Conservation (phyloP, 2,329 filamentous ascomycete genomes). For the Trichoderma sp. region DNA sequence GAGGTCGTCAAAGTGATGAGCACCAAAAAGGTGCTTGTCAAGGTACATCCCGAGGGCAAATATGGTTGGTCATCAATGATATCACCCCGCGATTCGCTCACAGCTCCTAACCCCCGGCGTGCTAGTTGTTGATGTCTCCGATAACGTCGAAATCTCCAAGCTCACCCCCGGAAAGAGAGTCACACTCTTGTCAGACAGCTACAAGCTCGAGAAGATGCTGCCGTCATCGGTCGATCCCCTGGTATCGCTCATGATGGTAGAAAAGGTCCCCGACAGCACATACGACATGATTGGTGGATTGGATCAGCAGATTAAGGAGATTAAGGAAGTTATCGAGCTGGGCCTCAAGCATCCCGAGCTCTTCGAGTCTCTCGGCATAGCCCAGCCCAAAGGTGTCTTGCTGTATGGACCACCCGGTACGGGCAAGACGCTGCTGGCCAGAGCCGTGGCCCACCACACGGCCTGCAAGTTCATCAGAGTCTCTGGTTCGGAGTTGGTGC, state of each 20-base stretch:
- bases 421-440: conserved; percentile 90
- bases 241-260: conserved; percentile 99
- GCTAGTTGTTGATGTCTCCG: conserved; percentile 92
- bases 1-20: conserved; percentile 99
- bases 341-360: conserved; percentile 97
- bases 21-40: conserved; percentile 98
- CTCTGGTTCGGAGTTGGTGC: conserved; percentile 91
- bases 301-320: conserved; percentile 99
- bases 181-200: conserved; percentile 91
- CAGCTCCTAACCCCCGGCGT: not conserved
- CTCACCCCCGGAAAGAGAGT: conserved; percentile 97
- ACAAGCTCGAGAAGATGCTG: conserved; percentile 98
- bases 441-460: conserved; percentile 96
- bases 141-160: conserved; percentile 90
- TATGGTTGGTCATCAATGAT: conserved; percentile 65
- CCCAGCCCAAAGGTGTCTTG: conserved; percentile 94
- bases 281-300: conserved; percentile 99
- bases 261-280: conserved; percentile 98
- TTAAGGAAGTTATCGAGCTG: conserved; percentile 99
- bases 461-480: conserved; percentile 99
- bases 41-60: conserved; percentile 99
- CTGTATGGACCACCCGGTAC: conserved; percentile 96
- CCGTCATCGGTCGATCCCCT: conserved; percentile 97
- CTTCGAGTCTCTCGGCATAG: conserved; percentile 98
- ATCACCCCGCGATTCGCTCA: not conserved